Conservation (phyloP, 2,329 filamentous ascomycete genomes). For the Balansia obtecta region DNA sequence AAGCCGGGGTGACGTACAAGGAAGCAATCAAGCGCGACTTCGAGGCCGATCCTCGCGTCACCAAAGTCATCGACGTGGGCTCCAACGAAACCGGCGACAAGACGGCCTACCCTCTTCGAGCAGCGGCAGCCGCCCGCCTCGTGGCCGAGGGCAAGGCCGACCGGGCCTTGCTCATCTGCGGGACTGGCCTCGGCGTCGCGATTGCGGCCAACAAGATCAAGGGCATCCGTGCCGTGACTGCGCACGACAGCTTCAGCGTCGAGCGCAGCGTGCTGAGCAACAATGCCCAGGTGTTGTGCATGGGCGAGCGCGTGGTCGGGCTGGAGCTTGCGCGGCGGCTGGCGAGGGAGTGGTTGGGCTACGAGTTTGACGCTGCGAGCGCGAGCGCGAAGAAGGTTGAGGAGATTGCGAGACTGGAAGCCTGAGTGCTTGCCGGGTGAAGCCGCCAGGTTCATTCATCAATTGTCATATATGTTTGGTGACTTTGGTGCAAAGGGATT, state of each 20-base stretch:
- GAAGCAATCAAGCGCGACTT: slow-evolving; percentile 64
- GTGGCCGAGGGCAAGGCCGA: slow-evolving; percentile 55
- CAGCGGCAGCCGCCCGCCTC: slow-evolving; percentile 56
- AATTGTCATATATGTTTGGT: too few relatives aligned
- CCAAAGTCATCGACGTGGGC: slow-evolving; percentile 61
- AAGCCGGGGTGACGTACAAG: slow-evolving; percentile 70
- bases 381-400: slow-evolving; percentile 33
- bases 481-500: too few relatives aligned
- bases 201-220: slow-evolving; percentile 84
- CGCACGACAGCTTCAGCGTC: slow-evolving; percentile 75
- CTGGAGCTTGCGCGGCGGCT: slow-evolving; percentile 67
- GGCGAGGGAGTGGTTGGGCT: slow-evolving; percentile 73
- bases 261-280: slow-evolving; percentile 73
- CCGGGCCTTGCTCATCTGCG: slow-evolving; percentile 71
- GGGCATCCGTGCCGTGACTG: slow-evolving; percentile 76
- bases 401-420: slow-evolving; percentile 28
- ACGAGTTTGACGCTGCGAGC: slow-evolving; percentile 56
- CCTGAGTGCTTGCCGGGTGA: not conserved
- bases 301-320: slow-evolving; percentile 74
- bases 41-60: slow-evolving; percentile 52
- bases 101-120: slow-evolving; percentile 70
- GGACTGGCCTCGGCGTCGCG: slow-evolving; percentile 76
- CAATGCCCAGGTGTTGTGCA: slow-evolving; percentile 76
- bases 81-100: slow-evolving; percentile 55
- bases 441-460: not conserved